phyloP scores from a whole-genome alignment of 495 filamentous ascomycete genomes.

The Trichocladium uniseriatum region DNA sequence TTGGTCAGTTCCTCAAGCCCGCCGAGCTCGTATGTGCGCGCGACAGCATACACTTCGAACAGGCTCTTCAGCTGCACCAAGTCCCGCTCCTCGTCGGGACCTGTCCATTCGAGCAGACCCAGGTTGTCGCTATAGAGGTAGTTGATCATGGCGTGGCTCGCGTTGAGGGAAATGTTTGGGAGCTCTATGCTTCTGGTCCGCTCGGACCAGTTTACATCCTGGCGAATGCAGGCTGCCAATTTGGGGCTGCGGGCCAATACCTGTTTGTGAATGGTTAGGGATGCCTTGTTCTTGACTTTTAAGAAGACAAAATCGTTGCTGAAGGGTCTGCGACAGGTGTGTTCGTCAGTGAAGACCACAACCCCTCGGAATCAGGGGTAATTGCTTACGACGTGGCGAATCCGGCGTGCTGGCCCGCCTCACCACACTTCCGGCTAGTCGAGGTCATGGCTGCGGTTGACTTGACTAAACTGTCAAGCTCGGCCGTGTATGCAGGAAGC shows the following conservation, averaged over 20 bases:
- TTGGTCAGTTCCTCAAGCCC: slow-evolving; percentile 13
- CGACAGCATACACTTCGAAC: slow-evolving; percentile 12
- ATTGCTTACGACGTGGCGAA: background rate
- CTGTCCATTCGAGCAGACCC: background rate
- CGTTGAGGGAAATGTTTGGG: slow-evolving; percentile 11
- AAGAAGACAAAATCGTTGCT: slow-evolving; percentile 11
- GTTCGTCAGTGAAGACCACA: background rate
- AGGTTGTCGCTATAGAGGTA: slow-evolving; percentile 18
- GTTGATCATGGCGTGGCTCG: slow-evolving; percentile 25
- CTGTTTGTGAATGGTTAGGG: slow-evolving; percentile 10
- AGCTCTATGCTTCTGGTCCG: too few species aligned
- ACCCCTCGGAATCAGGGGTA: too few species aligned
- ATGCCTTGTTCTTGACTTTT: slow-evolving; percentile 7
- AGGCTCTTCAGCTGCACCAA: background rate
- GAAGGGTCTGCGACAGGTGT: slow-evolving; percentile 17
- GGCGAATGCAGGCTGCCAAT: slow-evolving; percentile 1
- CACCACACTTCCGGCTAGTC: background rate
- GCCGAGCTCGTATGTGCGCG: slow-evolving; percentile 5
- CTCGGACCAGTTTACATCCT: too few species aligned
- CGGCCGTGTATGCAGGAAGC: too few species aligned
- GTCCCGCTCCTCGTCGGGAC: background rate
- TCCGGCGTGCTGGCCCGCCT: background rate
- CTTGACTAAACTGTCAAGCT: too few species aligned
- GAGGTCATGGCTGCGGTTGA: too few species aligned
- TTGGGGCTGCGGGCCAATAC: slow-evolving; percentile 10